phyloP scores from a whole-genome alignment of 2,329 filamentous ascomycete species.

The Berkeleyomyces rouxiae region DNA sequence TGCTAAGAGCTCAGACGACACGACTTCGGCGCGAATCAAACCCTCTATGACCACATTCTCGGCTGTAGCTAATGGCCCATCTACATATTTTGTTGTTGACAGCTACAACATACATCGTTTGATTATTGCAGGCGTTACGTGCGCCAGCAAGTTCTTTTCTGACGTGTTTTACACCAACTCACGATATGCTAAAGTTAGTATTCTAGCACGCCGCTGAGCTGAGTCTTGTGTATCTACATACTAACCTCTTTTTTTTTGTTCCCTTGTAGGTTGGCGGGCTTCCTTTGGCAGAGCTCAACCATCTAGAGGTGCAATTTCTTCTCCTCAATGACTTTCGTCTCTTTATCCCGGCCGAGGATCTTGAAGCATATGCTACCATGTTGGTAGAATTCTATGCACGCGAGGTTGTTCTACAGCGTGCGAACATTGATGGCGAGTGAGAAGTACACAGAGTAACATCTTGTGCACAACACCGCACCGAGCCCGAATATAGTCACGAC shows the following conservation, averaged over 20 bases:
- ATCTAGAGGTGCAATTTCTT: conserved; percentile 89
- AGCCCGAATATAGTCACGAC: not conserved
- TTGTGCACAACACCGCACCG: not conserved
- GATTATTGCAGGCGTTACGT: conserved; percentile 92
- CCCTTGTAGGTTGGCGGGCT: conserved; percentile 71
- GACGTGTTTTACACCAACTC: conserved; percentile 99
- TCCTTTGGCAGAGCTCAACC: conserved; percentile 81
- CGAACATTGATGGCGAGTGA: not conserved
- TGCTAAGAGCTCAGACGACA: conserved; percentile 22
- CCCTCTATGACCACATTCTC: not conserved
- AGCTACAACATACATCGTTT: conserved; percentile 97
- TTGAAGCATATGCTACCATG: conserved; percentile 97
- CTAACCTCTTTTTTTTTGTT: conserved; percentile 11
- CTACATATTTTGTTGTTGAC: conserved; percentile 75
- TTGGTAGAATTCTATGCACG: conserved; percentile 93
- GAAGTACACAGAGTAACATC: not conserved
- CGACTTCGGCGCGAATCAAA: conserved; percentile 19
- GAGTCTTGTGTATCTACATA: not conserved
- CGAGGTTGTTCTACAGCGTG: conserved; percentile 47
- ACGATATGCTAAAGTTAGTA: conserved; percentile 84
- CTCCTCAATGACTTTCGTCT: conserved; percentile 92
- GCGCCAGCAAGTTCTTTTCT: conserved; percentile 98
- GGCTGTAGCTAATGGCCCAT: not conserved
- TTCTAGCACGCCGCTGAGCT: not conserved
- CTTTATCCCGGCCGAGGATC: conserved; percentile 80